Evolutionary conservation across 225 moss, liverwort and hornwort species (phyloP).

Genomic region (Antitrichia curtipendula): DNA sequence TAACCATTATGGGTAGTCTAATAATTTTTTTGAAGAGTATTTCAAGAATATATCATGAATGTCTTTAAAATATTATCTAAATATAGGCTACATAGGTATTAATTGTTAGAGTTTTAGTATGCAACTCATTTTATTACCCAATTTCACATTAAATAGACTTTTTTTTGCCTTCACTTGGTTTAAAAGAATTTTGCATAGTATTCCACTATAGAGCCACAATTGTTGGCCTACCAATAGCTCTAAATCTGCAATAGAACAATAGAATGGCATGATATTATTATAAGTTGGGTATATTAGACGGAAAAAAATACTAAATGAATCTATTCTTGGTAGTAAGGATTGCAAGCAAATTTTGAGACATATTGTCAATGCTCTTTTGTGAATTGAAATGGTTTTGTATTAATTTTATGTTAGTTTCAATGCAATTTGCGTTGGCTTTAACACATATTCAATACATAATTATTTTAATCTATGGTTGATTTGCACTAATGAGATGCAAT

Average conservation of each 20-base stretch:
- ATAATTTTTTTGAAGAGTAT: too few species aligned
- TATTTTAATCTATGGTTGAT: neutral
- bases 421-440: neutral
- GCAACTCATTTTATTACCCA: too few species aligned
- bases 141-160: neutral
- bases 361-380: accelerated
- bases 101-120: too few species aligned
- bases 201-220: neutral
- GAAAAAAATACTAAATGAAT: too few species aligned
- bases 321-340: too few species aligned
- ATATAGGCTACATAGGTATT: too few species aligned
- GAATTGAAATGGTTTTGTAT: neutral
- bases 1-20: too few species aligned
- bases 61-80: too few species aligned
- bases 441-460: neutral
- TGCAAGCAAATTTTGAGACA: too few species aligned
- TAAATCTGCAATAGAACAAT: accelerated
- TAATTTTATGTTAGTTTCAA: neutral
- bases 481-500: neutral
- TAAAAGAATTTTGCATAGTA: neutral
- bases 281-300: too few species aligned
- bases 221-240: accelerated
- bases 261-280: too few species aligned
- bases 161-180: neutral
- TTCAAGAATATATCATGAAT: too few species aligned